A percentile compares a stretch with the other conserved stretches of the same genome.
These are phyloP conservation scores for Tetradesmus lagerheimii DNA, from an alignment of 139 green algal genomes.

Conservation along the genomic window DNA sequence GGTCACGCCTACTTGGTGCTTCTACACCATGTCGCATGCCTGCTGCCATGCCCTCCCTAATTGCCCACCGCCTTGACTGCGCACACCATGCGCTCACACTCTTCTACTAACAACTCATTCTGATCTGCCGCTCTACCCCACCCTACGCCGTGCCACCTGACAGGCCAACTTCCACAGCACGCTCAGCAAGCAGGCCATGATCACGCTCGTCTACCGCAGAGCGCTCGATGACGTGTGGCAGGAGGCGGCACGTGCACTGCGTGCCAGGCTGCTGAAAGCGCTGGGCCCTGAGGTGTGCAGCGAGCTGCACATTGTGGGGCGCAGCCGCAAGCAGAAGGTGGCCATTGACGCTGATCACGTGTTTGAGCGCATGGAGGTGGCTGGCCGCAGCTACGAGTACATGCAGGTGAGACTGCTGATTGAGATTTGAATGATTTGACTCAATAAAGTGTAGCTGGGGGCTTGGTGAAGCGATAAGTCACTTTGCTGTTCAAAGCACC, in stretches of 20 bases:
- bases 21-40: no score
- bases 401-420: slow-evolving; percentile 67
- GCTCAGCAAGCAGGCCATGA: slow-evolving; percentile 84
- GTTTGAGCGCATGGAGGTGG: slow-evolving; percentile 70
- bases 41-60: no score
- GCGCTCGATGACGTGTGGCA: slow-evolving; percentile 64
- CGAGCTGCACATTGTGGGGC: slow-evolving; percentile 62
- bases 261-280: slow-evolving; percentile 38
- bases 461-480: no score
- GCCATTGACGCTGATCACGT: slow-evolving; percentile 78
- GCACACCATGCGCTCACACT: background rate
- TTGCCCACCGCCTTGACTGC: background rate
- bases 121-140: background rate
- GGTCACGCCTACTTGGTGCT: background rate
- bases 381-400: slow-evolving; percentile 49
- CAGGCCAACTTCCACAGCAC: slow-evolving; percentile 93
- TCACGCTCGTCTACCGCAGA: slow-evolving; percentile 91
- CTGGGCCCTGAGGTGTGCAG: slow-evolving; percentile 34
- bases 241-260: slow-evolving; percentile 11
- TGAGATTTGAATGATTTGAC: no score
- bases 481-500: no score
- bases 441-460: no score
- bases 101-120: background rate
- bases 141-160: background rate
- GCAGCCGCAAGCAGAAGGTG: slow-evolving; percentile 87